phyloP scores from a whole-genome alignment of 257 asterid genomes.

The Linderniella brevidens region DNA sequence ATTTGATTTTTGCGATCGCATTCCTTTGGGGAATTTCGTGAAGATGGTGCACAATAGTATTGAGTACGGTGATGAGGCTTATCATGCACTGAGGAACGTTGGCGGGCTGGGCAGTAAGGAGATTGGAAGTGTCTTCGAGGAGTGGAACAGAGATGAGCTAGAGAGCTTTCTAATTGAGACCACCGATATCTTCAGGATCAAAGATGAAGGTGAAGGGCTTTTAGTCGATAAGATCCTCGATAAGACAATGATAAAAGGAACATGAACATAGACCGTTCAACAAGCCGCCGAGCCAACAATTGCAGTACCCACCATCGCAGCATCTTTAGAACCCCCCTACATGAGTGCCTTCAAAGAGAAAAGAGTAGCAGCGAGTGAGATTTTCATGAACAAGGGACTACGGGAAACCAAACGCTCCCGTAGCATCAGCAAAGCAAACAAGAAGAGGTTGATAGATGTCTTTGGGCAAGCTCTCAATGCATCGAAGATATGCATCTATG shows the following conservation, averaged over 20 bases:
- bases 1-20: too few relatives aligned
- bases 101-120: constrained; percentile 57
- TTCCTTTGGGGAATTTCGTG: constrained; percentile 90
- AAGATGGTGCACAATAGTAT: constrained; percentile 91
- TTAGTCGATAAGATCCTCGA: constrained; percentile 81
- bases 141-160: constrained; percentile 77
- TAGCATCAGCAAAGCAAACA: constrained; percentile 28
- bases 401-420: constrained; percentile 43
- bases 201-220: constrained; percentile 42
- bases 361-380: constrained; percentile 38
- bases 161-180: constrained; percentile 81
- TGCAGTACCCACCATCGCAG: constrained; percentile 90
- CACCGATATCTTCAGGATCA: constrained; percentile 64
- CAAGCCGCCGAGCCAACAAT: constrained; percentile 86
- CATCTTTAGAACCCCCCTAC: constrained; percentile 59
- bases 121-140: constrained; percentile 47
- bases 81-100: constrained; percentile 56
- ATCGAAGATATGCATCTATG: constrained; percentile 84
- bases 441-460: constrained; percentile 68
- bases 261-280: constrained; percentile 95
- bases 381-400: constrained; percentile 44
- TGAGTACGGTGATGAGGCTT: constrained; percentile 86
- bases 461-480: constrained; percentile 89
- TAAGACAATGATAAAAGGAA: constrained; percentile 53
- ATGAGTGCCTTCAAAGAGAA: constrained; percentile 85